Evolutionary conservation across 768 basidiomycete genomes (phyloP), one percentile per base, ranked within the genome.

Genomic region (Macrolepiota dolichaula): DNA sequence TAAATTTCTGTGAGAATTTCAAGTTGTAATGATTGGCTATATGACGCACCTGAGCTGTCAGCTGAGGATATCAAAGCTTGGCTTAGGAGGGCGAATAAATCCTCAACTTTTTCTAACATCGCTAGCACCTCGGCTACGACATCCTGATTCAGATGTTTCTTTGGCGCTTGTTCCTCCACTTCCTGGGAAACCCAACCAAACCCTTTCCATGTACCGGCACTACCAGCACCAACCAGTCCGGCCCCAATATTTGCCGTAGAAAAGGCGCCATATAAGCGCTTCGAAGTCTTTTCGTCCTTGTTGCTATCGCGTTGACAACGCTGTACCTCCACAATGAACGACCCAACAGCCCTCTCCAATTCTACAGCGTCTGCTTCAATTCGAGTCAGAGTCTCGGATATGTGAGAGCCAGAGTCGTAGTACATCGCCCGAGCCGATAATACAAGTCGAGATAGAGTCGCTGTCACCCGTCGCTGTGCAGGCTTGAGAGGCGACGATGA

Each of bases 361-460:
- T 92, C 91, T 54, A 86, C 82, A 1, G 89, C 89, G 67, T 92
- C 91, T 4, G 84, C 80, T 67, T 89, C 86, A 62, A 92, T 89
- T 40, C 91, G 85, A 64, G 79, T 82, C 1, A 86, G 78, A 13
- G 88, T 89, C 62, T 90, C 86, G 11, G 79, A 72, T 3, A 85
- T 72, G 24, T 84, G 78, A 1, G 83, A 81, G 15, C 85, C 87
- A 0, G 89, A 87, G 67, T 92, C 88, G 62, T 91, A 92, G 67
- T 90, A 86, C 74, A 92, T 88, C 0, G 95, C 94, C 52, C 96
- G 88, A n/a, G 92, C 87, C 7, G 91, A 92, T 2, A 97, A 83
- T 32, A 96, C 91, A 29, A 98, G 79, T 70, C 95, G 89, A 19
- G 92, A 95, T 9, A 96, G 77, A 0, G 93, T 94, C 7, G 93